Percentiles rank a stretch among this genome's conserved stretches.
These are phyloP conservation scores for Areca catechu DNA, from an alignment of 176 grass and related monocot species.

Conservation along the genomic window DNA sequence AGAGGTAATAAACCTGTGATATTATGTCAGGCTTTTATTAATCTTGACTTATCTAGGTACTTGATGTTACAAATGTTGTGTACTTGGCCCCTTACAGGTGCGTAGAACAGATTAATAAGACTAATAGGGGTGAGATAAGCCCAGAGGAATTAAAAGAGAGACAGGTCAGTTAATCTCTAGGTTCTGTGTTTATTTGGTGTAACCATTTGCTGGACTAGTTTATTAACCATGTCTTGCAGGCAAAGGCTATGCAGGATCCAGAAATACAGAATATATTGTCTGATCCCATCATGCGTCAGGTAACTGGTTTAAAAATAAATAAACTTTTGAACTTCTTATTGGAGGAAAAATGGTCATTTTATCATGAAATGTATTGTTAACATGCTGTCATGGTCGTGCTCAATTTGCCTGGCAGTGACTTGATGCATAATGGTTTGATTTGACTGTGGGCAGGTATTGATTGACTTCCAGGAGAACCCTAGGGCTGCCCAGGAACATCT, in stretches of 20 bases:
- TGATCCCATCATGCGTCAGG: constrained; percentile 88
- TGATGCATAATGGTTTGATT: background rate
- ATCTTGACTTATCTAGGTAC: no score
- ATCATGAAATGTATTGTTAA: background rate
- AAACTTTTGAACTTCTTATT: no score
- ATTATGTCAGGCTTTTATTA: no score
- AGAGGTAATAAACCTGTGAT: constrained; percentile 31
- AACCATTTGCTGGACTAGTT: no score
- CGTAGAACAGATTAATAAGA: no score
- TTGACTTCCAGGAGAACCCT: constrained; percentile 88
- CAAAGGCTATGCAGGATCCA: constrained; percentile 84
- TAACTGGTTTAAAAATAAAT: background rate
- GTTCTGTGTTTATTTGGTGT: no score
- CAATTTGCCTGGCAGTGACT: background rate
- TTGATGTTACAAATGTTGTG: no score
- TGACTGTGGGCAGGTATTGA: constrained; percentile 40
- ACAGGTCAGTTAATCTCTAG: no score
- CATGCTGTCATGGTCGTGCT: background rate
- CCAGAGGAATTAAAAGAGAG: no score
- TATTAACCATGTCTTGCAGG: constrained; percentile 21
- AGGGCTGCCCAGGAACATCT: constrained; percentile 52
- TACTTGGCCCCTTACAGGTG: no score
- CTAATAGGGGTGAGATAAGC: no score
- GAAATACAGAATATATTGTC: constrained; percentile 81
- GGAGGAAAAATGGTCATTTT: background rate